Evolutionary conservation across 78 protist species (phyloP).

Genomic region (slime mould (Dictyostelium discoideum)): DNA sequence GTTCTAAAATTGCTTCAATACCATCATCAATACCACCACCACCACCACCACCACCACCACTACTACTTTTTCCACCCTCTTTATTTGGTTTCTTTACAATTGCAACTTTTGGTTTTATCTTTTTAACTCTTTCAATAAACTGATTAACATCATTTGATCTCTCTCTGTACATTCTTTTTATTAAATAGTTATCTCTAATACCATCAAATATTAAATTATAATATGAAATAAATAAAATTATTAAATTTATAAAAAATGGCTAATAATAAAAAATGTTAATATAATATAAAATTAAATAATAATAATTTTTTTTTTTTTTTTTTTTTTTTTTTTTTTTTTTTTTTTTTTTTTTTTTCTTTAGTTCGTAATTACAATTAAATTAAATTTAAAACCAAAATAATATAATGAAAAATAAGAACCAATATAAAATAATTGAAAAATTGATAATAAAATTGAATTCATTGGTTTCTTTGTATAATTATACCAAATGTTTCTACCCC

Average conservation of each 20-base stretch:
- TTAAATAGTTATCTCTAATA: slow-evolving; percentile 1
- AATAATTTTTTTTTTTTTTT: too few species aligned
- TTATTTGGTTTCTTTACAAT: neutral
- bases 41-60: too few species aligned
- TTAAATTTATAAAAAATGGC: neutral
- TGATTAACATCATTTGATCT: neutral
- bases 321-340: too few species aligned
- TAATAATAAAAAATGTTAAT: neutral
- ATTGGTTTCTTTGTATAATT: neutral
- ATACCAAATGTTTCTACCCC: neutral
- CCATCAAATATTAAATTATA: neutral
- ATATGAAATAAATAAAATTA: neutral
- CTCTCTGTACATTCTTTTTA: neutral
- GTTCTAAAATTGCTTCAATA: neutral
- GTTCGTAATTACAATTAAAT: neutral
- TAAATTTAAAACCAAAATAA: neutral
- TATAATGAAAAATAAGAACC: neutral
- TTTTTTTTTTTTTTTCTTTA: neutral
- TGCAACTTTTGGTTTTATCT: neutral
- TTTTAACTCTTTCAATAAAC: neutral
- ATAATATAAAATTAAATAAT: neutral
- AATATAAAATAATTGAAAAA: neutral
- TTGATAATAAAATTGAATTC: neutral
- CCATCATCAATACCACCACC: neutral
- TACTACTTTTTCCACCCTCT: neutral